Evolutionary conservation across 176 grass and related monocot genomes (phyloP).

Genomic region (Paspalum notatum): DNA sequence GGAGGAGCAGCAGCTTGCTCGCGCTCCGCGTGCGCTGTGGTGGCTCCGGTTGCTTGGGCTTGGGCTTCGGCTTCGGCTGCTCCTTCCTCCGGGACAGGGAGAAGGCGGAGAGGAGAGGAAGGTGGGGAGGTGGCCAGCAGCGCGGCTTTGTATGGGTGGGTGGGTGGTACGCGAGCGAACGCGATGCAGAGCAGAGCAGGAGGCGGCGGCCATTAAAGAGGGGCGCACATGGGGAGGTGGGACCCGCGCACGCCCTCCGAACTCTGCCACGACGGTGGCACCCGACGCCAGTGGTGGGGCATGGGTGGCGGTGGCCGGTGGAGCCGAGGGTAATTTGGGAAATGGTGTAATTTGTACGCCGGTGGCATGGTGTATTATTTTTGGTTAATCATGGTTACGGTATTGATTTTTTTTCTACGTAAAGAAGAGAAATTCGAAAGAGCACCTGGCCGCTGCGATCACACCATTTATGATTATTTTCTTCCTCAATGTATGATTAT

Average conservation of each 20-base stretch:
- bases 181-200: background rate
- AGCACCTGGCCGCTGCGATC: no score
- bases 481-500: no score
- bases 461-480: no score
- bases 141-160: slow-evolving; percentile 30
- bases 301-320: slow-evolving; percentile 10
- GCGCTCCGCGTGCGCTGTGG: background rate
- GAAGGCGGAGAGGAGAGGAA: background rate
- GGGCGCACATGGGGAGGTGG: slow-evolving; percentile 45
- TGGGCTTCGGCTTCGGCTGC: no score
- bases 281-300: background rate
- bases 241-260: slow-evolving; percentile 31
- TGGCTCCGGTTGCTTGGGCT: background rate
- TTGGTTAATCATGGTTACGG: background rate
- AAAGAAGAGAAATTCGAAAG: no score
- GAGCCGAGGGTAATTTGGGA: background rate
- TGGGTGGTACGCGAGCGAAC: background rate
- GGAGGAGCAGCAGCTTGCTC: background rate
- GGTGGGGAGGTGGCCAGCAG: slow-evolving; percentile 21
- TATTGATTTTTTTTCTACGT: no score
- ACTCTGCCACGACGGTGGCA: slow-evolving; percentile 14
- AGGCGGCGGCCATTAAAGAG: slow-evolving; percentile 22
- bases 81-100: background rate
- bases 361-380: no score
- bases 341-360: no score